Base-by-base conservation (phyloP, 352 stramenopile species). In the Pythium aristosporum region DNA sequence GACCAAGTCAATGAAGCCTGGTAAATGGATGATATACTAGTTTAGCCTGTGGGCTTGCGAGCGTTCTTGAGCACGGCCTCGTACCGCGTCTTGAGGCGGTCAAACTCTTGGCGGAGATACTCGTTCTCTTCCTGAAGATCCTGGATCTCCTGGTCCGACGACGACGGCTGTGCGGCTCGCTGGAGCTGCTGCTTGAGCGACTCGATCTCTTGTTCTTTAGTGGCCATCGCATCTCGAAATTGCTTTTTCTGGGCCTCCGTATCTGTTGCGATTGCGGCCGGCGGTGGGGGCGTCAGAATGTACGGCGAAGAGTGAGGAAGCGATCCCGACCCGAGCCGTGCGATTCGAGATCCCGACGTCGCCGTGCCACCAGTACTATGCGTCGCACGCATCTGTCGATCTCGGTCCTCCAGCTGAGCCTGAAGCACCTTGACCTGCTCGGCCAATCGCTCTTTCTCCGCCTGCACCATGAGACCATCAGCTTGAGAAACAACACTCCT, bases 91-190 rank as follows among this genome's bases (percentile, higher is more conserved):
- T 88, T 88, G 39, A 92, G 71, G 32, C 78, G 82, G 49, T 88
- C 74, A 58, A 91, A 88, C 43, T 91, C 80, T 21, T 84, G 71
- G 5, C 81, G 74, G 28, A 92, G 50, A 36, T 83, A 90, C 34
- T 75, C 54, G 54, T 92, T 92, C 41, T 92, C 81, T 37, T 89
- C 77, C 41, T 85, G 69, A 46, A 89, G 63, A 52, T 91, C 80
- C 21, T 73, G 63, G 12, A 88, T 54, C 25, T 87, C 75, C 39
- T 77, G 70, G 20, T 43, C 42, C 9, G 39, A 23, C 5, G 41
- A 16, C 13, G 39, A 15, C 5, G 49, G 21, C 5, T 56, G 46
- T 11, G 16, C 47, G 62, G 54, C 18, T 13, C 39, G 61, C 43
- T 75, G 43, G n/a, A 78, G 55, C 46, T 78, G 77, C 10, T 57